These are phyloP conservation scores for Populus davidiana DNA, from an alignment of 345 rosid species.

Conservation along the genomic window DNA sequence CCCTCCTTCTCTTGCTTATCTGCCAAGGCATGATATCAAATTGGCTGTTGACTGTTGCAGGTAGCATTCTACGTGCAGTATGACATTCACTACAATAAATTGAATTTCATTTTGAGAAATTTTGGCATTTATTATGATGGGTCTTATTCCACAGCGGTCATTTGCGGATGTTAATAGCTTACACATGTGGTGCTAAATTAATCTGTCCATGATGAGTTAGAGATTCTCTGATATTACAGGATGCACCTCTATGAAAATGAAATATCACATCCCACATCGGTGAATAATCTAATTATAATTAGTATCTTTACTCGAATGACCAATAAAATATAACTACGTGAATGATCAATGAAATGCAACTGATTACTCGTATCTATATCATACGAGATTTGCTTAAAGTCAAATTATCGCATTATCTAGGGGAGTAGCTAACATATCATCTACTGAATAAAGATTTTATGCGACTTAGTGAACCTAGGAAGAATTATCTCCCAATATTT, in stretches of 20 bases:
- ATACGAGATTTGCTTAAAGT: no score
- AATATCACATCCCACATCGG: no score
- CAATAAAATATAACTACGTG: no score
- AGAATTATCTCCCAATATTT: no score
- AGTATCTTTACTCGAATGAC: accelerated
- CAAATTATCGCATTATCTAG: no score
- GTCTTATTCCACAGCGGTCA: neutral
- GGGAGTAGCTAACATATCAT: no score
- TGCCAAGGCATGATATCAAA: neutral
- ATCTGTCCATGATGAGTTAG: neutral
- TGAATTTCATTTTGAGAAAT: neutral
- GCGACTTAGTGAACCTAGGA: no score
- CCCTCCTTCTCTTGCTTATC: neutral
- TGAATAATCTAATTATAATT: no score
- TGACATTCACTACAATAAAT: neutral
- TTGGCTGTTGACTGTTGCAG: neutral
- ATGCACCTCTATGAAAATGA: no score
- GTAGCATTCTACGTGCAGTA: neutral
- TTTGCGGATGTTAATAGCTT: neutral
- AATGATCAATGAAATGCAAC: no score
- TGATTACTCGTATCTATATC: no score
- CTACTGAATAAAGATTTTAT: no score
- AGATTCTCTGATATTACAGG: neutral
- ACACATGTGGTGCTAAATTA: neutral
- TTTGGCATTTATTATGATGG: neutral